phyloP scores from a whole-genome alignment of 345 rosid species.

The Dovyalis caffra region DNA sequence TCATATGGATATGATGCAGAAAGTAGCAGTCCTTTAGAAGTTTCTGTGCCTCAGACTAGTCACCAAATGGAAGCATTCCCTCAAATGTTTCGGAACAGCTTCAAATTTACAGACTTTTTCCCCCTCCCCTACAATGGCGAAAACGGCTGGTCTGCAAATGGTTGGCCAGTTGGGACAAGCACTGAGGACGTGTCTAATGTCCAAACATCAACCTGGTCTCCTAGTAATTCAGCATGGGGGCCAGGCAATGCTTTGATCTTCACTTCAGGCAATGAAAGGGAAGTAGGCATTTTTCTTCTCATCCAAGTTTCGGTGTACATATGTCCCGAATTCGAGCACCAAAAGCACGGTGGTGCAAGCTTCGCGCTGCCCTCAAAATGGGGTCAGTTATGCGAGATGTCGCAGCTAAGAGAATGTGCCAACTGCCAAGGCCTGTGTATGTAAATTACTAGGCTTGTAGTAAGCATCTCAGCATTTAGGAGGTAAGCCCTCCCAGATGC shows the following conservation, averaged over 20 bases:
- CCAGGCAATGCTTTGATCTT: conserved; percentile 22
- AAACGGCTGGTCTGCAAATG: conserved; percentile 15
- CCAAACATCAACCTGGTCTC: conserved; percentile 40
- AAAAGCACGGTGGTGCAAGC: conserved; percentile 67
- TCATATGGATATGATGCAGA: conserved; percentile 18
- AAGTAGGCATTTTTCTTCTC: conserved; percentile 21
- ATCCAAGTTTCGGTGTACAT: conserved; percentile 23
- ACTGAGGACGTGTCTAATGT: conserved; percentile 19
- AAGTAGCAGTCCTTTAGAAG: conserved; percentile 18
- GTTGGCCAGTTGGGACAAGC: conserved; percentile 11
- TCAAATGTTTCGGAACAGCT: conserved; percentile 32
- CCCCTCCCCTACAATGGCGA: conserved; percentile 7
- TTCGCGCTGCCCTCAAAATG: conserved; percentile 55
- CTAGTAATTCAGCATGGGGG: conserved; percentile 28
- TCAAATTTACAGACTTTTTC: conserved; percentile 12
- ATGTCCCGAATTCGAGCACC: conserved; percentile 30
- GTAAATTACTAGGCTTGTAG: conserved; percentile 12
- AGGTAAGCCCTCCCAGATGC: conserved; percentile 8
- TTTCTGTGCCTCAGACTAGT: conserved; percentile 13
- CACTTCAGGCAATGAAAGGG: conserved; percentile 28
- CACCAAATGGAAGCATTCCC: conserved; percentile 11
- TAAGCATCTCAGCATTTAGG: conserved; percentile 24
- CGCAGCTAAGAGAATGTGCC: conserved; percentile 29
- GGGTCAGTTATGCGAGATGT: conserved; percentile 29
- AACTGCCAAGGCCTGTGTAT: conserved; percentile 25